Conservation (phyloP, 768 basidiomycete species). For the Chalciporus piperatus region DNA sequence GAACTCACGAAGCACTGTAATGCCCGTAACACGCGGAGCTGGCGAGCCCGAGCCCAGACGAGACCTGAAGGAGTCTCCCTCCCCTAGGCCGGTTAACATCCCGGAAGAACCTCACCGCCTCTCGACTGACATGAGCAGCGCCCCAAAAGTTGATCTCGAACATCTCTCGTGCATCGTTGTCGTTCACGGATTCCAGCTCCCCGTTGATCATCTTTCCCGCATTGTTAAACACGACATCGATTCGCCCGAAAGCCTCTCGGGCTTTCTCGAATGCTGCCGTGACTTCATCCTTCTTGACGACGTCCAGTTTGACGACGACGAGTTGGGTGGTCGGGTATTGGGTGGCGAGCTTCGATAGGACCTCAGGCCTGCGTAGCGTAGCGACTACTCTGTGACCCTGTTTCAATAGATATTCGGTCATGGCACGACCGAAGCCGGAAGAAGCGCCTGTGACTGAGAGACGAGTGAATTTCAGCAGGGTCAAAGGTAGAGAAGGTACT, state of each 20-base stretch:
- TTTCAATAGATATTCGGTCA: slow-evolving; percentile 32
- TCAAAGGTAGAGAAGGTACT: background rate
- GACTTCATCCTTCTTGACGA: slow-evolving; percentile 27
- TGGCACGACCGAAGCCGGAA: slow-evolving; percentile 38
- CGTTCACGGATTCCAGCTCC: slow-evolving; percentile 36
- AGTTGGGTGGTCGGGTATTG: slow-evolving; percentile 23
- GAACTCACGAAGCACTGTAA: slow-evolving; percentile 27
- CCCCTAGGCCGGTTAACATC: slow-evolving; percentile 36
- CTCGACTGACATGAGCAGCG: slow-evolving; percentile 27
- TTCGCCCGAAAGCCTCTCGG: slow-evolving; percentile 30
- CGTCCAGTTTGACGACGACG: slow-evolving; percentile 32
- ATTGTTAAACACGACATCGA: slow-evolving; percentile 41
- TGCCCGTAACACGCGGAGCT: slow-evolving; percentile 8
- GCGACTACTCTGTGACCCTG: slow-evolving; percentile 40
- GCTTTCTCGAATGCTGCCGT: slow-evolving; percentile 27
- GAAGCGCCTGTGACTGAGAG: slow-evolving; percentile 39
- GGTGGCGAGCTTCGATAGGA: slow-evolving; percentile 25
- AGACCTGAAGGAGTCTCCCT: slow-evolving; percentile 36
- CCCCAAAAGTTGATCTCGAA: slow-evolving; percentile 42
- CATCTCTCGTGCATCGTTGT: slow-evolving; percentile 29
- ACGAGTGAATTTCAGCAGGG: background rate
- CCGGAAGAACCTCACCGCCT: slow-evolving; percentile 34
- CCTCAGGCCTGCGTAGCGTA: slow-evolving; percentile 40
- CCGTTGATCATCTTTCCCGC: slow-evolving; percentile 27
- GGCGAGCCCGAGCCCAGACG: slow-evolving; percentile 24